These are phyloP conservation scores for Debaryomyces sp. DNA, from an alignment of 1,139 yeast species.

Conservation along the genomic window DNA sequence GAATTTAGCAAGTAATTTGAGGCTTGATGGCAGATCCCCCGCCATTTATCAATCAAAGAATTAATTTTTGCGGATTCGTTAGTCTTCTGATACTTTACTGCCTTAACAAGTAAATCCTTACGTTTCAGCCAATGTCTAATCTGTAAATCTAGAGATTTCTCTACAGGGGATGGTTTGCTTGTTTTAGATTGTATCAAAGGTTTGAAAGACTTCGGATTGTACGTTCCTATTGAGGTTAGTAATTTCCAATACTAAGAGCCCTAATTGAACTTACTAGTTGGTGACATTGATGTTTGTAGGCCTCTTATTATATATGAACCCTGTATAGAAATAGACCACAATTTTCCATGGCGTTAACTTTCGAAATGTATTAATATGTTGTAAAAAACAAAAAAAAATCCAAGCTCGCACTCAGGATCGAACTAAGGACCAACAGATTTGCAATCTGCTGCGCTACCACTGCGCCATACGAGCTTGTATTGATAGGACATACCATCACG, in stretches of 20 bases:
- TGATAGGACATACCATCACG: background rate
- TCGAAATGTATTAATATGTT: background rate
- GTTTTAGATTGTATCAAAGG: constrained; percentile 2
- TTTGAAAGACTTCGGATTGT: background rate
- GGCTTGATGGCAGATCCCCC: constrained; percentile 16
- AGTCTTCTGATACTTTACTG: constrained; percentile 12
- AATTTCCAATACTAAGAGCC: background rate
- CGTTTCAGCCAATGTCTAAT: constrained; percentile 12
- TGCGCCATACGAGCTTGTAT: constrained; percentile 88
- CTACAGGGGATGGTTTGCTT: constrained; percentile 5
- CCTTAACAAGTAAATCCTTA: constrained; percentile 17
- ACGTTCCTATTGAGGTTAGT: background rate
- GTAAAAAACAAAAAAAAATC: constrained; percentile 12
- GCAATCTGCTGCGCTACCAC: constrained; percentile 94
- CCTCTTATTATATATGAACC: background rate
- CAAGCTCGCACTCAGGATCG: constrained; percentile 80
- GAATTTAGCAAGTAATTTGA: constrained; percentile 19
- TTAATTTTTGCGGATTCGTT: constrained; percentile 12
- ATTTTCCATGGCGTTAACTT: background rate
- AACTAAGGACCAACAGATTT: constrained; percentile 89
- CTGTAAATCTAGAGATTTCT: constrained; percentile 14
- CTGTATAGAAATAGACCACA: background rate
- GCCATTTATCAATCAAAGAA: constrained; percentile 17
- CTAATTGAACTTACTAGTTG: constrained; percentile 1
- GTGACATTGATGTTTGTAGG: background rate